These are phyloP conservation scores for Gillenia trifoliata DNA, from an alignment of 306 rosid species.

Conservation along the genomic window DNA sequence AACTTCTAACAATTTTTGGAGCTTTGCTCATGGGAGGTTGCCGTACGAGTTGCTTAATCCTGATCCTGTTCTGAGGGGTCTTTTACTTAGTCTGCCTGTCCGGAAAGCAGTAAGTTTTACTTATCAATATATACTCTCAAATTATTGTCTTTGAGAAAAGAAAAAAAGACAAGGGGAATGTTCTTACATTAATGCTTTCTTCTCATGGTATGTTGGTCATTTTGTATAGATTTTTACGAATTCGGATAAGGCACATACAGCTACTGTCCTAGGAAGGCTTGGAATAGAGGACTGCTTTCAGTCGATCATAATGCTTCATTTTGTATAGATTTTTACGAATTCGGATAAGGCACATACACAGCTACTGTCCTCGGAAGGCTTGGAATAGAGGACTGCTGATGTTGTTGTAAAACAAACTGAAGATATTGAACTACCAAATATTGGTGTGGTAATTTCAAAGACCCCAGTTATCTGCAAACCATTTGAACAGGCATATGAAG, in stretches of 20 bases:
- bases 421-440: slow-evolving; percentile 23
- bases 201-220: neutral
- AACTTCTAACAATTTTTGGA: slow-evolving; percentile 27
- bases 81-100: slow-evolving; percentile 67
- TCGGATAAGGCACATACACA: slow-evolving; percentile 57
- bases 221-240: slow-evolving; percentile 62
- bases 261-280: slow-evolving; percentile 56
- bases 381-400: slow-evolving; percentile 87
- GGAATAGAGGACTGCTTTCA: slow-evolving; percentile 91
- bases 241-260: slow-evolving; percentile 54
- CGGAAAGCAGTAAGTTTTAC: slow-evolving; percentile 63
- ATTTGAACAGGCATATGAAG: slow-evolving; percentile 54
- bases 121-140: neutral
- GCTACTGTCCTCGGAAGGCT: slow-evolving; percentile 56
- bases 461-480: slow-evolving; percentile 83
- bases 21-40: slow-evolving; percentile 81
- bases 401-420: slow-evolving; percentile 23
- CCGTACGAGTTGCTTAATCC: slow-evolving; percentile 63
- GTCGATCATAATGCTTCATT: slow-evolving; percentile 48
- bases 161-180: too few relatives aligned
- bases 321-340: slow-evolving; percentile 63
- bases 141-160: too few relatives aligned
- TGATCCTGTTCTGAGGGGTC: slow-evolving; percentile 64
- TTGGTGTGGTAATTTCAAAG: slow-evolving; percentile 37
- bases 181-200: neutral